Percentiles rank a stretch among this genome's conserved stretches.
phyloP scores from a whole-genome alignment of 1,284 basidiomycete species.

The Inonotus obliquus region DNA sequence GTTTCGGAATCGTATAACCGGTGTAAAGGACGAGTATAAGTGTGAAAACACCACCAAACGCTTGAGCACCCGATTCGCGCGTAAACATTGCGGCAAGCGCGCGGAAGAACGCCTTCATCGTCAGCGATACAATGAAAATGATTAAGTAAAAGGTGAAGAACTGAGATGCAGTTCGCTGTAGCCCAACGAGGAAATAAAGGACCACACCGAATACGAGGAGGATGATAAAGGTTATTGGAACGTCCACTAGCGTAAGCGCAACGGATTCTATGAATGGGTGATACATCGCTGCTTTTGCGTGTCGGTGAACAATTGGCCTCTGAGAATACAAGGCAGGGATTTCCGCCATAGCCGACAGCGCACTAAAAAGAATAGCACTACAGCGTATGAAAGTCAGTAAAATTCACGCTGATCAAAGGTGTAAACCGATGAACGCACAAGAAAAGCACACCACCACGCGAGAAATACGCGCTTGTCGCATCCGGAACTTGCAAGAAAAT shows the following conservation, averaged over 20 bases:
- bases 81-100: constrained; percentile 44
- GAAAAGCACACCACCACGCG: constrained; percentile 74
- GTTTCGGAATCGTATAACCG: constrained; percentile 30
- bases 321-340: constrained; percentile 69
- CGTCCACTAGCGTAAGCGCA: constrained; percentile 66
- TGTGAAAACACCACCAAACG: constrained; percentile 47
- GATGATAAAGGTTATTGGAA: constrained; percentile 58
- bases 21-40: constrained; percentile 48
- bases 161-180: constrained; percentile 48
- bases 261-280: constrained; percentile 64
- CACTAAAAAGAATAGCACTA: constrained; percentile 50
- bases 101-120: constrained; percentile 54
- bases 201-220: constrained; percentile 48
- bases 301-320: constrained; percentile 66
- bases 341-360: constrained; percentile 61
- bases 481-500: constrained; percentile 65
- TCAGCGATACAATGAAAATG: constrained; percentile 37
- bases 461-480: constrained; percentile 67
- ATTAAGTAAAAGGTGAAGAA: constrained; percentile 55
- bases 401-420: neutral
- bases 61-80: constrained; percentile 38
- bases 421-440: constrained; percentile 41
- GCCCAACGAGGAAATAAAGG: constrained; percentile 61
- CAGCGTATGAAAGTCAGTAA: neutral
- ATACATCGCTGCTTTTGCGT: constrained; percentile 55